A percentile compares a stretch with the other conserved stretches of the same genome.
phyloP scores from a whole-genome alignment of 768 basidiomycete genomes.

The Porpolomopsis calyptriformis region DNA sequence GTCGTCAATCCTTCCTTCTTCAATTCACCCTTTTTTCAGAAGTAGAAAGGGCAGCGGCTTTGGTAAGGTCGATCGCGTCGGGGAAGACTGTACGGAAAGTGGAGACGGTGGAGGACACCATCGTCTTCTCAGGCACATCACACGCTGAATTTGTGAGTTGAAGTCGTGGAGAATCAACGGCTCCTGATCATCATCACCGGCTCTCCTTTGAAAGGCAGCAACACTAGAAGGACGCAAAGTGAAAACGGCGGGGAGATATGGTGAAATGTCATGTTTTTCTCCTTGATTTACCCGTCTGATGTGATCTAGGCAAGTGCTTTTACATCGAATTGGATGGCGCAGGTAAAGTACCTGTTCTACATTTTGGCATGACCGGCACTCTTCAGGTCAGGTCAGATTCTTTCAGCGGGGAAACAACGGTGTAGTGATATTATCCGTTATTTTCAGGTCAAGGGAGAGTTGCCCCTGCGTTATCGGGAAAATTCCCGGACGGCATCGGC shows the following conservation, averaged over 20 bases:
- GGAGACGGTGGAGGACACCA: slow-evolving; percentile 46
- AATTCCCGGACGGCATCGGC: slow-evolving; percentile 29
- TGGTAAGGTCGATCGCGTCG: slow-evolving; percentile 40
- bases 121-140: slow-evolving; percentile 51
- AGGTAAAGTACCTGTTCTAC: slow-evolving; percentile 57
- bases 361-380: slow-evolving; percentile 86
- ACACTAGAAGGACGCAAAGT: slow-evolving; percentile 40
- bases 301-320: slow-evolving; percentile 46
- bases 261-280: slow-evolving; percentile 19
- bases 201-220: slow-evolving; percentile 34
- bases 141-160: slow-evolving; percentile 51
- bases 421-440: not conserved
- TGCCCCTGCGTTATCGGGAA: slow-evolving; percentile 39
- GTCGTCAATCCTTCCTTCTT: not conserved
- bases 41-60: slow-evolving; percentile 55
- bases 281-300: not conserved
- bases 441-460: slow-evolving; percentile 36
- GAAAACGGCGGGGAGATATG: slow-evolving; percentile 41
- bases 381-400: slow-evolving; percentile 36
- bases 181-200: not conserved
- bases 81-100: slow-evolving; percentile 47
- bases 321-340: slow-evolving; percentile 54
- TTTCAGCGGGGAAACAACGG: too few species aligned
- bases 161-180: not conserved
- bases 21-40: slow-evolving; percentile 29